Evolutionary conservation across 352 stramenopile species (phyloP).

Genomic region (Saprolegnia diclina): DNA sequence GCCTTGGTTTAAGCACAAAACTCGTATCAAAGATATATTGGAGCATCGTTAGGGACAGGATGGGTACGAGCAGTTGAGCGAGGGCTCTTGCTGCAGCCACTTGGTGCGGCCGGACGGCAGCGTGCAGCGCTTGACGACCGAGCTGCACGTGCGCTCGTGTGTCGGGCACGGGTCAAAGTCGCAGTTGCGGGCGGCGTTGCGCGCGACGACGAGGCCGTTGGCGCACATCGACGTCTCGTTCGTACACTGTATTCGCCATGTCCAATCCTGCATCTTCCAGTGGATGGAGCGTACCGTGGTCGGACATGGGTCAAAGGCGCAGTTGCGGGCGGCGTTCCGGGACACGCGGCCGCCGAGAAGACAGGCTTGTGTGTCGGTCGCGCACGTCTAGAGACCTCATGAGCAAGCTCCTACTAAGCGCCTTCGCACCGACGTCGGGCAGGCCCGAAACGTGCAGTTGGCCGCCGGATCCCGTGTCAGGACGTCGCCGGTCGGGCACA

Average conservation of each 20-base stretch:
- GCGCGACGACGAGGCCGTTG: neutral
- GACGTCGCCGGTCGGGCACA: slow-evolving; percentile 5
- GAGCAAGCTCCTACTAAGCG: neutral
- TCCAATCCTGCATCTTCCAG: too few relatives aligned
- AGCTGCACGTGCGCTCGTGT: neutral
- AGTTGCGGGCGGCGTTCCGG: slow-evolving; percentile 10
- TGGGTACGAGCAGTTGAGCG: neutral
- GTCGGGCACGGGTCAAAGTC: slow-evolving; percentile 12
- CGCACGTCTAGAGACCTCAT: neutral
- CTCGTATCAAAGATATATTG: neutral
- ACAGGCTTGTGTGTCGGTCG: neutral
- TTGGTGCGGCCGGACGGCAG: neutral
- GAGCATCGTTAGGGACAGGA: neutral
- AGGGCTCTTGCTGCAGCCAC: neutral
- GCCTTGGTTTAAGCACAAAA: neutral
- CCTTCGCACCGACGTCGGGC: neutral
- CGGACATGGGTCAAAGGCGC: slow-evolving; percentile 16
- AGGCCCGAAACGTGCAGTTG: slow-evolving; percentile 13
- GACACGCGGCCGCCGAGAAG: neutral
- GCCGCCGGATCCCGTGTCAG: neutral
- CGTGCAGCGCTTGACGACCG: neutral
- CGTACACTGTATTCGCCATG: neutral
- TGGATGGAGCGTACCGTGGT: too few relatives aligned
- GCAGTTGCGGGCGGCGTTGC: slow-evolving; percentile 17
- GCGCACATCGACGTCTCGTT: neutral